Conservation (phyloP, 768 basidiomycete species). For the Kockovaella imperatae region DNA sequence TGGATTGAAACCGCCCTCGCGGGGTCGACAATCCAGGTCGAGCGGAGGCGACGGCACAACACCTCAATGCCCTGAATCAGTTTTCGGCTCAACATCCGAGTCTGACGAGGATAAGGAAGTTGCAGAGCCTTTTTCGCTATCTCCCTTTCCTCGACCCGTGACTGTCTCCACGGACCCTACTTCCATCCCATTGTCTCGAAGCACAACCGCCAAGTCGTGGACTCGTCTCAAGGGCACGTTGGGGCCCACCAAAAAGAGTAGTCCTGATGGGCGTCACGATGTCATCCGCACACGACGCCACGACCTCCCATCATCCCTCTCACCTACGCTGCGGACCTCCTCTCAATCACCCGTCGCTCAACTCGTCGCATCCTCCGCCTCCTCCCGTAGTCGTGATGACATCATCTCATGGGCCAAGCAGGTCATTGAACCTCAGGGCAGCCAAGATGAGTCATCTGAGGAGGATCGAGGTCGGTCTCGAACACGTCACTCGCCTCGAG, state of each 20-base stretch:
- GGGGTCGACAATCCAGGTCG: conserved; percentile 13
- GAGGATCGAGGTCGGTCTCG: conserved; percentile 15
- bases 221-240: too few relatives aligned
- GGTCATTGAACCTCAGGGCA: conserved; percentile 10
- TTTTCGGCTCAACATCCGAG: conserved; percentile 38
- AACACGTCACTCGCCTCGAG: neutral
- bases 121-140: neutral
- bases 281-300: conserved; percentile 1
- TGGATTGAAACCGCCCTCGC: neutral
- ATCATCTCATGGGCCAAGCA: conserved; percentile 36
- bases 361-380: conserved; percentile 32
- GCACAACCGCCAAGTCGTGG: neutral
- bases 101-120: conserved; percentile 25
- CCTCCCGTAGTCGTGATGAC: conserved; percentile 34
- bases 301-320: conserved; percentile 5
- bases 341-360: conserved; percentile 30
- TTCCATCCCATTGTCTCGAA: neutral
- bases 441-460: neutral
- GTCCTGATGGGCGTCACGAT: too few relatives aligned
- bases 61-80: conserved; percentile 26
- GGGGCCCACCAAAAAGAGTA: too few relatives aligned
- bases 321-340: conserved; percentile 2
- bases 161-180: neutral
- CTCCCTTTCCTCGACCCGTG: neutral
- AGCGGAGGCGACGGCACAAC: conserved; percentile 32